Percentiles rank a stretch among this genome's conserved stretches.
Evolutionary conservation across 345 rosid genomes (phyloP).

Genomic region (Ailanthus altissimus): DNA sequence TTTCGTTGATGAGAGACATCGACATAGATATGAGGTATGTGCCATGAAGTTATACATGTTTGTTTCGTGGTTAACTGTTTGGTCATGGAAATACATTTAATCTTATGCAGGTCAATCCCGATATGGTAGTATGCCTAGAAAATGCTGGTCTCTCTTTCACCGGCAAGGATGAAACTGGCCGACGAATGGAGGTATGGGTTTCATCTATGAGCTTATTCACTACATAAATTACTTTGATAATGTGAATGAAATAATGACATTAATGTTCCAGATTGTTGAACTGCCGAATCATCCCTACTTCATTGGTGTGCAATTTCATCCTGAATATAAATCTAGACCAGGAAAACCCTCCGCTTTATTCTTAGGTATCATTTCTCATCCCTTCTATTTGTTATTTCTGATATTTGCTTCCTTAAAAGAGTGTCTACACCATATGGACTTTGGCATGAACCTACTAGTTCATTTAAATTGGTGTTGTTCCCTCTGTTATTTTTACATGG

Average conservation of each 20-base stretch:
- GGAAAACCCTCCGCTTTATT: conserved; percentile 89
- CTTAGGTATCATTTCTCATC: conserved; percentile 52
- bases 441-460: neutral
- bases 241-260: conserved; percentile 3
- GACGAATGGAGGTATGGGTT: conserved; percentile 78
- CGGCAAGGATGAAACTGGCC: conserved; percentile 86
- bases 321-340: conserved; percentile 94
- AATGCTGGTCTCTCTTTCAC: conserved; percentile 76
- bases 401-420: neutral
- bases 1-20: conserved; percentile 87
- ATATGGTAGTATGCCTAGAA: conserved; percentile 70
- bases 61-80: neutral
- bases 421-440: neutral
- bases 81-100: conserved; percentile 12
- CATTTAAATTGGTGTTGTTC: neutral
- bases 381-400: neutral
- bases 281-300: conserved; percentile 70
- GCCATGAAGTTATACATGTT: conserved; percentile 9
- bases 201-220: conserved; percentile 1
- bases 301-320: conserved; percentile 91
- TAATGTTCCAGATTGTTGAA: conserved; percentile 59
- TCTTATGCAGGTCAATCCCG: conserved; percentile 78
- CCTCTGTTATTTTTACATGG: neutral
- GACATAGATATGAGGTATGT: conserved; percentile 93
- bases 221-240: conserved; percentile 10